Evolutionary conservation across 2,329 filamentous ascomycete genomes (phyloP).

Genomic region (Ampelomyces quisqualis): DNA sequence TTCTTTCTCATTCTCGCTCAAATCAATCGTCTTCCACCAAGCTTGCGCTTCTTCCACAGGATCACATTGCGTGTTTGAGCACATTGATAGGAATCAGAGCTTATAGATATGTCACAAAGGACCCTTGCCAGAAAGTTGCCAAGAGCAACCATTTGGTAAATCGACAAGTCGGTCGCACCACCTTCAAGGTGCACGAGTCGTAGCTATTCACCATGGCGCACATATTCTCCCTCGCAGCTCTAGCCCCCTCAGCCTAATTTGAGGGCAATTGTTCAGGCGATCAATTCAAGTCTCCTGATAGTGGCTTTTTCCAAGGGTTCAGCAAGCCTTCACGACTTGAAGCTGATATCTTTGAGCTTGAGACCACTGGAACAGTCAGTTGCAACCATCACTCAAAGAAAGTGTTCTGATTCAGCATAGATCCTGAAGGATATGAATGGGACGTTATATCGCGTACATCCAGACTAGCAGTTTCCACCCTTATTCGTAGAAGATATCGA

Average conservation of each 20-base stretch:
- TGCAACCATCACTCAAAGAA: neutral
- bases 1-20: conserved; percentile 30
- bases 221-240: conserved; percentile 35
- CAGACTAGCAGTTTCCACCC: conserved; percentile 55
- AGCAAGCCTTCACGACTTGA: conserved; percentile 45
- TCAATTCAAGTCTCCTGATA: conserved; percentile 38
- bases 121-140: too few species aligned
- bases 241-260: conserved; percentile 26
- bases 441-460: conserved; percentile 49
- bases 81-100: too few species aligned
- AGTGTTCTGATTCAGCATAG: neutral
- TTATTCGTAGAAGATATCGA: conserved; percentile 57
- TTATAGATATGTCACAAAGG: too few species aligned
- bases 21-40: conserved; percentile 33
- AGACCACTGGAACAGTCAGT: conserved; percentile 39
- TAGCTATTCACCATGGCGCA: conserved; percentile 32
- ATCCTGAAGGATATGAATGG: conserved; percentile 49
- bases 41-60: conserved; percentile 30
- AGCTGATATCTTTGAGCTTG: conserved; percentile 45
- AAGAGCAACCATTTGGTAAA: too few species aligned
- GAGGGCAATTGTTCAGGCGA: conserved; percentile 25
- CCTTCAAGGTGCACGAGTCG: too few species aligned
- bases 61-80: conserved; percentile 31
- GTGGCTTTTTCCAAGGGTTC: conserved; percentile 44
- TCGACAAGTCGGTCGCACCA: too few species aligned